phyloP scores from a whole-genome alignment of 2,329 filamentous ascomycete species.

The Pestalotiopsis fici region DNA sequence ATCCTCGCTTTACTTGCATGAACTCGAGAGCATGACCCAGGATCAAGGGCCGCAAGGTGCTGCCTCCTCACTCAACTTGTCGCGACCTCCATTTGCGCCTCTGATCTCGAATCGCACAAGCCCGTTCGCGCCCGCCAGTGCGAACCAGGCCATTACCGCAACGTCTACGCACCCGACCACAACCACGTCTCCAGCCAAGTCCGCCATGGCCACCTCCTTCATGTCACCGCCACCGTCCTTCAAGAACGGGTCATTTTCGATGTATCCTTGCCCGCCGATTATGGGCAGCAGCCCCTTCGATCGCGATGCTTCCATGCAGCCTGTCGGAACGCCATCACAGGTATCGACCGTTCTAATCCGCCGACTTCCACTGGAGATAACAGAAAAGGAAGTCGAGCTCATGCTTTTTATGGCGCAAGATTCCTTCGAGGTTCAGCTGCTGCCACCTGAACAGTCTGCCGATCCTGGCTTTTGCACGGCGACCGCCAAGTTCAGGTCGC shows the following conservation, averaged over 20 bases:
- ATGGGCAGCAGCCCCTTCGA: constrained; percentile 38
- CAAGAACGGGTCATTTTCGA: constrained; percentile 30
- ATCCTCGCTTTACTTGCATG: constrained; percentile 19
- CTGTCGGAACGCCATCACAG: constrained; percentile 37
- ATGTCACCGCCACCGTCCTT: constrained; percentile 40
- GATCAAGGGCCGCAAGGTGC: constrained; percentile 20
- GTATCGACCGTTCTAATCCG: constrained; percentile 51
- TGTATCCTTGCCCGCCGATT: constrained; percentile 33
- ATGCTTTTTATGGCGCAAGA: constrained; percentile 64
- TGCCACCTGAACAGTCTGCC: constrained; percentile 49
- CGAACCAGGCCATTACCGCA: background rate
- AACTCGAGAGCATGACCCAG: constrained; percentile 27
- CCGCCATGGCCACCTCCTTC: constrained; percentile 39
- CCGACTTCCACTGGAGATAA: constrained; percentile 53
- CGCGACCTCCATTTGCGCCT: constrained; percentile 22
- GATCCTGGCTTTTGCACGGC: constrained; percentile 54
- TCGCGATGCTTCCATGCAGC: constrained; percentile 38
- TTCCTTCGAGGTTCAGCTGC: constrained; percentile 50
- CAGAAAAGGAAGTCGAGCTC: constrained; percentile 53
- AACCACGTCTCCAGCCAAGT: constrained; percentile 5
- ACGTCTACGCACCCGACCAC: constrained; percentile 12
- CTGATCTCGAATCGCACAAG: constrained; percentile 25
- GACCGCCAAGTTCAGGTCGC: constrained; percentile 53
- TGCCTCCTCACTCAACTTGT: constrained; percentile 19
- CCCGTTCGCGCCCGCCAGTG: constrained; percentile 18